Evolutionary conservation across 116 monocot genomes (phyloP).

Genomic region (Cymodocea nodosa): DNA sequence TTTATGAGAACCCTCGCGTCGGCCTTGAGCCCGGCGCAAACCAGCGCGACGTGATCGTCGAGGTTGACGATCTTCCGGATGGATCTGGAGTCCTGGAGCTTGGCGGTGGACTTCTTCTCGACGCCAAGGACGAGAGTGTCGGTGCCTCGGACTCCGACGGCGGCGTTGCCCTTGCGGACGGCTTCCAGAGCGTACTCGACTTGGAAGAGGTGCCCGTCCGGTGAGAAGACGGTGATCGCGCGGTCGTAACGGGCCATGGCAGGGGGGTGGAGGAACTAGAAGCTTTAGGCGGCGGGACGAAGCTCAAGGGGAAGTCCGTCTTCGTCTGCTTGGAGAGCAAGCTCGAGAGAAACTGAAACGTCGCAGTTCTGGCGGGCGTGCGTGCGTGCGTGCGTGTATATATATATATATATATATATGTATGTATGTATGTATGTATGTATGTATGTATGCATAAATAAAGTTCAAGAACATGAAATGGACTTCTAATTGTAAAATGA

Average conservation of each 20-base stretch:
- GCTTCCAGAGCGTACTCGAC: slow-evolving; percentile 95
- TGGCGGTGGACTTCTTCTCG: slow-evolving; percentile 89
- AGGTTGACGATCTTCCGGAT: slow-evolving; percentile 73
- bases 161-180: slow-evolving; percentile 86
- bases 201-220: slow-evolving; percentile 90
- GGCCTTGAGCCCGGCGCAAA: slow-evolving; percentile 85
- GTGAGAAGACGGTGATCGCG: slow-evolving; percentile 63
- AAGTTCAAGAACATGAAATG: no score
- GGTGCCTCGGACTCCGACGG: slow-evolving; percentile 83
- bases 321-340: no score
- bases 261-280: no score
- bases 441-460: no score
- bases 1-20: slow-evolving; percentile 82
- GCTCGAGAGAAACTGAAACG: no score
- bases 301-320: no score
- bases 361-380: no score
- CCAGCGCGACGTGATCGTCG: slow-evolving; percentile 74
- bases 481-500: no score
- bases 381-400: no score
- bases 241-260: slow-evolving; percentile 37
- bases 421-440: no score
- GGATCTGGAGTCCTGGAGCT: slow-evolving; percentile 78
- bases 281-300: no score
- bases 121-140: slow-evolving; percentile 90
- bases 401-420: no score